Base-by-base conservation (phyloP, 2,329 filamentous ascomycete genomes). In the Sporothrix euskadiensis region DNA sequence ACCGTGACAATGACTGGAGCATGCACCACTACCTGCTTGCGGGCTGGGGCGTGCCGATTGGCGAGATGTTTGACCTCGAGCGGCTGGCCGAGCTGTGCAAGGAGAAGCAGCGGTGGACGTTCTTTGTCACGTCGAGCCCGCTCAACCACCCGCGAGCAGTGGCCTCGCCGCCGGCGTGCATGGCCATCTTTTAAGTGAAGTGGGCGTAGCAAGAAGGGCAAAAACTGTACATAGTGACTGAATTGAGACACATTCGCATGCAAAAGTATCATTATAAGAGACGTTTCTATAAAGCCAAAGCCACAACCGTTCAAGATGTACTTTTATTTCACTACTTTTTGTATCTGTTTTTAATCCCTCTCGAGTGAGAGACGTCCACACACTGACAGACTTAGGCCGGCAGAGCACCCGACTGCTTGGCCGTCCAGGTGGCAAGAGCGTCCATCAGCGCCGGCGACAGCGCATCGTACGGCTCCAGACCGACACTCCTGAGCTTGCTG, bases 381-480 rank as follows among this genome's bases (percentile, higher is more conserved):
- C 35, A 35, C 8, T 1, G 5, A 35, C 35, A 35, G 35, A 26
- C 44, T 49, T 49, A 49, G 2, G 81, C 79, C 9, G 73, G 69
- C 68, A 76, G 73, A 4, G 72, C 72, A 2, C 82, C 82, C 32
- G 79, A 74, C 81, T 84, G 87, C 82, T 88, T 82, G 0, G 83
- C 88, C 0, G 85, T 87, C 78, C 82, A 89, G 1, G 87, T 85
- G 9, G 88, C 85, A 72, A 89, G 83, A 39, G 83, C 81, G 77
- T 92, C 90, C 90, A 91, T 91, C 78, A 92, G 80, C 3, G 83
- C 75, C 22, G 90, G 89, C 5, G 85, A 88, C 63, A 92, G 82
- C 22, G 84, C 84, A 80, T 92, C 90, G 79, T 91, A 92, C 1
- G 86, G 83, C 82, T 89, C 83, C 69, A 92, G 81, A 0, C 90